Evolutionary conservation across 164 flowering plant species (phyloP).

Genomic region (Aristolochia californica): DNA sequence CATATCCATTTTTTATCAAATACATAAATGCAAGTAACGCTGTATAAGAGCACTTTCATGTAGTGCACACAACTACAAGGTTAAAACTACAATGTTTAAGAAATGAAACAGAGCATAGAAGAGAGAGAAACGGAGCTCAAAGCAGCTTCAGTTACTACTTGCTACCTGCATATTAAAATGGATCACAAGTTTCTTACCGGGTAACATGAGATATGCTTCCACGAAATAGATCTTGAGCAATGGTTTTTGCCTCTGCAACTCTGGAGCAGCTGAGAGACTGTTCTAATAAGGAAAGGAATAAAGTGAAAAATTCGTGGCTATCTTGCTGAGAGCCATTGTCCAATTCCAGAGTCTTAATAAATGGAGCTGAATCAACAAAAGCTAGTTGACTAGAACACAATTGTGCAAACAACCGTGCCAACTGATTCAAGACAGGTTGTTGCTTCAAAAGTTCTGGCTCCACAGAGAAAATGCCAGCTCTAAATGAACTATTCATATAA

Average conservation of each 20-base stretch:
- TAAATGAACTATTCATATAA: slow-evolving; percentile 73
- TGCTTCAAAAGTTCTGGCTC: slow-evolving; percentile 60
- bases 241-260: slow-evolving; percentile 53
- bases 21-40: not conserved
- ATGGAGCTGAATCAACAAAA: slow-evolving; percentile 84
- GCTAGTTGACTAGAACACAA: slow-evolving; percentile 71
- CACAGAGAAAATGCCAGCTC: slow-evolving; percentile 68
- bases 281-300: slow-evolving; percentile 87
- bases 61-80: not conserved
- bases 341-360: slow-evolving; percentile 75
- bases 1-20: not conserved
- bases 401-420: slow-evolving; percentile 78
- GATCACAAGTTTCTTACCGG: slow-evolving; percentile 35
- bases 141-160: too few relatives aligned
- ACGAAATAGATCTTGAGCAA: slow-evolving; percentile 92
- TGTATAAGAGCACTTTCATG: not conserved
- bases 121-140: too few relatives aligned
- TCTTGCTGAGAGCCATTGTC: slow-evolving; percentile 98
- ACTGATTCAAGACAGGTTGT: slow-evolving; percentile 71
- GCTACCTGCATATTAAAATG: not conserved
- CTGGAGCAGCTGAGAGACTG: slow-evolving; percentile 57
- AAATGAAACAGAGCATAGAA: too few relatives aligned
- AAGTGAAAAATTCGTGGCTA: slow-evolving; percentile 89
- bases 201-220: slow-evolving; percentile 94
- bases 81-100: too few relatives aligned